Conservation (phyloP, 2,329 filamentous ascomycete genomes). For the Calonectria honghensis region DNA sequence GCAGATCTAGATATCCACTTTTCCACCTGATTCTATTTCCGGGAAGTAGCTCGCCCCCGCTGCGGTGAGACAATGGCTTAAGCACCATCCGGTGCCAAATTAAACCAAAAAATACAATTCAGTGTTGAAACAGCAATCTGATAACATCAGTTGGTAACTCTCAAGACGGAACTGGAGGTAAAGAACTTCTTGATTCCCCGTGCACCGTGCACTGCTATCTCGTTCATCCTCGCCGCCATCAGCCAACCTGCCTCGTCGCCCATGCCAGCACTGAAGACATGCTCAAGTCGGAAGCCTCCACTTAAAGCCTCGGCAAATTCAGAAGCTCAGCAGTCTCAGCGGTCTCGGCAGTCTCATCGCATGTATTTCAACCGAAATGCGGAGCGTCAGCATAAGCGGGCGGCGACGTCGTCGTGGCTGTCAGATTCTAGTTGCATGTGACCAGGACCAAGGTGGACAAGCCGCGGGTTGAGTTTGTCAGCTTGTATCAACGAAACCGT, state of each 20-base stretch:
- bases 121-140: no score
- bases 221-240: no score
- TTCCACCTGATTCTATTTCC: no score
- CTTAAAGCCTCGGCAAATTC: background rate
- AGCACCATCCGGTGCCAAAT: no score
- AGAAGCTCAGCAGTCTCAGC: rapidly evolving
- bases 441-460: background rate
- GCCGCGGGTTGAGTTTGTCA: background rate
- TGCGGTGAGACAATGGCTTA: no score
- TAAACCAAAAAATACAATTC: no score
- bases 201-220: background rate
- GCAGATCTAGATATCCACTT: no score
- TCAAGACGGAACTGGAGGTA: no score
- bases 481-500: background rate
- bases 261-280: background rate
- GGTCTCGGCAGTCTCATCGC: background rate
- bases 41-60: no score
- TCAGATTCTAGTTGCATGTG: background rate
- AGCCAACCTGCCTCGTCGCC: background rate
- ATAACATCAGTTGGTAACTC: no score
- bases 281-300: background rate
- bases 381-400: constrained; percentile 2
- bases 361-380: background rate
- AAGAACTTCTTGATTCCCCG: no score
- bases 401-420: background rate